These are phyloP conservation scores for Helotiales sp. DNA, from an alignment of 2,329 filamentous ascomycete genomes.

Conservation along the genomic window DNA sequence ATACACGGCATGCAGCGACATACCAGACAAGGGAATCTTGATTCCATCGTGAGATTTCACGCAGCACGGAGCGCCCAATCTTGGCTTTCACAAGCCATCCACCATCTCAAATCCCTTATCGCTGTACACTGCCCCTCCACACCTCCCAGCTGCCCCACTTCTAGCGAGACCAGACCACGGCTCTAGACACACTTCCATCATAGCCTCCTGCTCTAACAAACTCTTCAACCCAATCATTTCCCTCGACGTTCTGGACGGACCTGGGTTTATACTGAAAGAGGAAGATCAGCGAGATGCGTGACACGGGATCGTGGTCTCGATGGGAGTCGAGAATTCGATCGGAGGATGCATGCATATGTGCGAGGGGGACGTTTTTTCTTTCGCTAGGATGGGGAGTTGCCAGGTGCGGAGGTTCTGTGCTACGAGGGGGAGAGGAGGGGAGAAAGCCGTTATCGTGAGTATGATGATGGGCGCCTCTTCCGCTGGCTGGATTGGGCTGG, in stretches of 20 bases:
- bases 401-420: background rate
- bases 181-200: constrained; percentile 21
- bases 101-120: constrained; percentile 3
- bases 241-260: background rate
- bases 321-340: constrained; percentile 18
- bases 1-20: too few relatives aligned
- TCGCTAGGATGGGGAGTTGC: too few relatives aligned
- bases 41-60: background rate
- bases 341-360: background rate
- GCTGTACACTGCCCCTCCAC: constrained; percentile 20
- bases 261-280: too few relatives aligned
- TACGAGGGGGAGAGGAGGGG: background rate
- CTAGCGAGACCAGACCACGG: constrained; percentile 6
- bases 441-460: background rate
- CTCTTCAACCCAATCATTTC: constrained; percentile 7
- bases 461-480: background rate
- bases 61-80: background rate
- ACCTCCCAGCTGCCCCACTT: constrained; percentile 9
- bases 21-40: too few relatives aligned
- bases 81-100: background rate
- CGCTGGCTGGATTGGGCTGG: background rate
- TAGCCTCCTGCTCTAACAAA: constrained; percentile 8
- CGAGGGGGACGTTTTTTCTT: too few relatives aligned
- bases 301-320: background rate
- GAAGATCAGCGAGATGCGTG: background rate